Conservation (phyloP, 805 yeast genomes). For the Starmerella stigmatis region DNA sequence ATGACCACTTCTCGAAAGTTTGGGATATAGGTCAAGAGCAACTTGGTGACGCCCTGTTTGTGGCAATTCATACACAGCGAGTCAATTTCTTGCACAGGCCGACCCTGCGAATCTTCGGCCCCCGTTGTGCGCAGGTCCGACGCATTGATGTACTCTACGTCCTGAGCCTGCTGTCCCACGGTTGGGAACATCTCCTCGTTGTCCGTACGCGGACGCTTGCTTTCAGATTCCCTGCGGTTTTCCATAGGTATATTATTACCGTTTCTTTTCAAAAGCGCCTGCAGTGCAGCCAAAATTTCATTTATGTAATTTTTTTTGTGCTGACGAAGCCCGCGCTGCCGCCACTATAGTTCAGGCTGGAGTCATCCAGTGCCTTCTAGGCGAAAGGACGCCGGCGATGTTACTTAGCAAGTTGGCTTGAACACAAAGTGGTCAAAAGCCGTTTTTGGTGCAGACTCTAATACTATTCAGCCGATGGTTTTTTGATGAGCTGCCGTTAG, state of each 20-base stretch:
- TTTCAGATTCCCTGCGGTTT: constrained; percentile 6
- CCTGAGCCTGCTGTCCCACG: constrained; percentile 28
- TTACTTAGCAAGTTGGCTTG: too few species aligned
- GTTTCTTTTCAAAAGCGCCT: not conserved
- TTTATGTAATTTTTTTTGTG: constrained; percentile 1
- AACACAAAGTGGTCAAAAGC: too few species aligned
- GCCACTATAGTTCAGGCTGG: not conserved
- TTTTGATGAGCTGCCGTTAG: too few species aligned
- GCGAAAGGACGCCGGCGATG: too few species aligned
- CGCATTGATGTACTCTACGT: constrained; percentile 38
- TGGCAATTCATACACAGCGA: constrained; percentile 95
- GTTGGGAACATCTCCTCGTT: constrained; percentile 22
- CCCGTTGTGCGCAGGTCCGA: constrained; percentile 56
- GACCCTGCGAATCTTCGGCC: constrained; percentile 74
- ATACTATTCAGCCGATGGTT: too few species aligned
- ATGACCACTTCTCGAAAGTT: constrained; percentile 80
- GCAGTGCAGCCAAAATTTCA: not conserved
- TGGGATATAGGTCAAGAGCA: constrained; percentile 82
- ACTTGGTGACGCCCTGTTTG: constrained; percentile 69
- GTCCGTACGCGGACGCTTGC: constrained; percentile 13
- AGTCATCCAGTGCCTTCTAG: not conserved
- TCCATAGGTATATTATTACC: not conserved
- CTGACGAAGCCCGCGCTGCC: constrained; percentile 5
- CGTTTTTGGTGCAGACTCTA: too few species aligned
- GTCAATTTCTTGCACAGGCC: constrained; percentile 90